Evolutionary conservation across 768 basidiomycete species (phyloP), one percentile per base, ranked within the genome.

Genomic region (Lentinula sp.): DNA sequence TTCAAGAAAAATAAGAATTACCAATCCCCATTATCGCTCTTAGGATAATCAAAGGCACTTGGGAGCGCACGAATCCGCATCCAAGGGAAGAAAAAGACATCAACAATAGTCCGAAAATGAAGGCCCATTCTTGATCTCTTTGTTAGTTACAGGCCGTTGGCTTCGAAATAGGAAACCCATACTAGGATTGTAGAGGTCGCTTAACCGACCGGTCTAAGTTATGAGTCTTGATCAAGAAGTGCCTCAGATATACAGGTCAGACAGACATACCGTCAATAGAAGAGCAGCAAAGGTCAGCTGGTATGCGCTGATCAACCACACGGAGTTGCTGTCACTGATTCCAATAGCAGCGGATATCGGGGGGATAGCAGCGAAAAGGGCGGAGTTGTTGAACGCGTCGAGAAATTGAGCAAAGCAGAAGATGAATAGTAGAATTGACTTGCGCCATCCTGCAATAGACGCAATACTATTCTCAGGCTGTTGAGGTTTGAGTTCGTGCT

Each of bases 11-110:
- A 28, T 10, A 20, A 12, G 16, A 39, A 69, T 58, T 49, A 77
- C 81, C 74, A 39, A 79, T 73, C 18, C 85, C 84, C 64, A 73
- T 78, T 8, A 86, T 53, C 2, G 80, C 83, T 64, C 85, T 75
- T 0, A 86, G 67, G 45, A 83, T 72, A 41, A 85, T 73, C 48
- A 86, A 70, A 0, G 71, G 73, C 56, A 83, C 76, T 64, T 81
- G 78, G 66, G 75, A 71, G 23, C 71, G 60, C 32, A 73, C 71
- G 62, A 85, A 85, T 23, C 82, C 82, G n/a, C 72, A 73, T 23
- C 73, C 72, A 13, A 84, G 63, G 9, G 79, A 76, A 23, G 81
- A 68, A 39, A 80, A 50, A 3, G 81, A 81, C 13, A 86, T 70
- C 3, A 64, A 62, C 20, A 67, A 56, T 23, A 79, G 67, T 6